A percentile compares a stretch with the other conserved stretches of the same genome.
Evolutionary conservation across 768 basidiomycete genomes (phyloP).

Genomic region (Tubosaeta sp.): DNA sequence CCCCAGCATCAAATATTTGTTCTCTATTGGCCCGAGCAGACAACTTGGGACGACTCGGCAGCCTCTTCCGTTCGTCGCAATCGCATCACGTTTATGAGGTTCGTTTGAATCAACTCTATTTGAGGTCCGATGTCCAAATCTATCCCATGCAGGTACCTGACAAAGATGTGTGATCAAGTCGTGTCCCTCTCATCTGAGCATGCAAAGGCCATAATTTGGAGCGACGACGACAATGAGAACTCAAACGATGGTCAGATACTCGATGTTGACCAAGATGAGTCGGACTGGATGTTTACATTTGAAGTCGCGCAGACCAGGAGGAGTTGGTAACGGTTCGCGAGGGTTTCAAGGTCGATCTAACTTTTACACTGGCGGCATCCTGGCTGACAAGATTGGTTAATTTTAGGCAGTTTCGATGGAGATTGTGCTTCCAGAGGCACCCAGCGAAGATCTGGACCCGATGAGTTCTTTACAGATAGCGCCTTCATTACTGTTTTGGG

Average conservation of each 20-base stretch:
- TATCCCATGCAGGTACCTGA: slow-evolving; percentile 45
- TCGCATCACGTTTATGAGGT: slow-evolving; percentile 62
- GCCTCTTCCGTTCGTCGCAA: slow-evolving; percentile 44
- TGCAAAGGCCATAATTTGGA: slow-evolving; percentile 42
- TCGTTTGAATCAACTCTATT: background rate
- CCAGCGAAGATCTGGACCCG: slow-evolving; percentile 2
- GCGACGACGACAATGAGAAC: slow-evolving; percentile 27
- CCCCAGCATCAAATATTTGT: too few species aligned
- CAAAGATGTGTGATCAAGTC: slow-evolving; percentile 54
- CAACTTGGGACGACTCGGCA: slow-evolving; percentile 53
- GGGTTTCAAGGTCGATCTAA: slow-evolving; percentile 43
- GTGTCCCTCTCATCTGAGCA: slow-evolving; percentile 48
- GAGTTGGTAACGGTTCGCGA: slow-evolving; percentile 41
- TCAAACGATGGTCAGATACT: slow-evolving; percentile 25
- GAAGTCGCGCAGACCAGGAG: slow-evolving; percentile 52
- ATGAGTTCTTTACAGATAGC: too few species aligned
- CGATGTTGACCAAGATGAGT: slow-evolving; percentile 37
- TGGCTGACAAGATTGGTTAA: background rate
- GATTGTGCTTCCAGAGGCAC: slow-evolving; percentile 12
- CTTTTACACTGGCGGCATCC: background rate
- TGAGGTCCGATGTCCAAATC: background rate
- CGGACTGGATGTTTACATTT: slow-evolving; percentile 49
- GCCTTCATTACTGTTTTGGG: slow-evolving; percentile 36
- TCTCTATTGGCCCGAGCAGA: slow-evolving; percentile 60
- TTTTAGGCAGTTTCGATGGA: slow-evolving; percentile 9